Base-by-base conservation (phyloP, 345 rosid genomes). In the Garcia nutans region DNA sequence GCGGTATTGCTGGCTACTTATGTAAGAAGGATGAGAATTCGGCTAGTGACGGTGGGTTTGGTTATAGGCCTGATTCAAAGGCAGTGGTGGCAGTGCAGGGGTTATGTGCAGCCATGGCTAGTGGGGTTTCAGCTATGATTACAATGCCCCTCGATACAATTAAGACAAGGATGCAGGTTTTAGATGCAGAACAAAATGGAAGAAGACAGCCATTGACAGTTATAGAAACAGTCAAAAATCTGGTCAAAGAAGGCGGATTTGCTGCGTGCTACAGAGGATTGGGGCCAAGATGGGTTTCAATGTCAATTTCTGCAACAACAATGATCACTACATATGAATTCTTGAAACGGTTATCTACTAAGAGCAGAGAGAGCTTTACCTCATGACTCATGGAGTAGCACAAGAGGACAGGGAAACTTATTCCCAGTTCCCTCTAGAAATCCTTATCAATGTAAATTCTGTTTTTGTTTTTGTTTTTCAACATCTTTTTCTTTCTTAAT, bases 221-320 rank as follows among this genome's bases (percentile, higher is more conserved):
- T 12, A 65, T 82, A 82, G 87, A 92, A 75, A 82, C 93, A 0
- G 85, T 90, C 50, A 82, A 79, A 81, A 87, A 85, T 76, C 79
- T 92, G 84, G 72, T 85, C 69, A 90, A 70, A 71, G 98, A 94
- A 83, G 94, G 97, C 44, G 98, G 97, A 37, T 77, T 91, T 26
- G 75, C 78, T 0, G 97, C 93, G 73, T 94, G 98, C 79, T 94
- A 91, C 65, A 84, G 93, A 74, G 98, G 98, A 20, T 81, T 94
- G 76, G 97, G 97, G 44, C 98, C 97, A 3, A 90, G 98, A 72
- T 94, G 97, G 98, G 93, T 92, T 26, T 92, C 97, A 19, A 92
- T 88, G 95, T 88, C 98, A 0, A 56, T 92, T 90, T 94, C 98
- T 16, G 93, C 97, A 55, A 86, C 93, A 65, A 89, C 92, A 15